A percentile compares a stretch with the other conserved stretches of the same genome.
Conservation (phyloP, 1,284 basidiomycete species). For the Taiwanofungus camphoratus region DNA sequence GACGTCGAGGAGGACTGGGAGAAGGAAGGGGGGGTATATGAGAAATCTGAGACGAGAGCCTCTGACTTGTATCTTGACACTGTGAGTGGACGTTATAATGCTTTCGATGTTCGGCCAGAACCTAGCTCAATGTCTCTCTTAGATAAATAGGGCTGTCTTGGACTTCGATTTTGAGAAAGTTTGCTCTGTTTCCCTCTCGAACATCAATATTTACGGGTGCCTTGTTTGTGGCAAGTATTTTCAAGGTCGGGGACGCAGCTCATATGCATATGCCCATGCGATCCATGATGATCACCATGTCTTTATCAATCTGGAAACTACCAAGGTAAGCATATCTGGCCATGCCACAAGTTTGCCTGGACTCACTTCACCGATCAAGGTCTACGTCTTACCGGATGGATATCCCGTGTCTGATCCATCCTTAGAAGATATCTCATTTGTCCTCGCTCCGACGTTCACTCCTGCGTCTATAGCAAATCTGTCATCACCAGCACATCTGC, state of each 20-base stretch:
- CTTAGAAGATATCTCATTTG: constrained; percentile 89
- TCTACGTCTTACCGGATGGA: constrained; percentile 97
- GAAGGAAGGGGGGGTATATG: constrained; percentile 6
- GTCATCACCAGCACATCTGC: constrained; percentile 56
- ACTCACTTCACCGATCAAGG: constrained; percentile 39
- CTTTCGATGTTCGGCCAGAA: constrained; percentile 1
- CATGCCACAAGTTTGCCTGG: background rate
- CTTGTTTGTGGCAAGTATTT: constrained; percentile 99
- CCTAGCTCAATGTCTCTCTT: constrained; percentile 1
- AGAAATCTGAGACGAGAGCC: constrained; percentile 41
- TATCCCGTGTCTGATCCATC: constrained; percentile 95
- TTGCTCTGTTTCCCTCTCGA: constrained; percentile 92
- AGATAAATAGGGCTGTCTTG: constrained; percentile 82
- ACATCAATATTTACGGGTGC: constrained; percentile 98
- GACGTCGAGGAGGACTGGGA: constrained; percentile 5
- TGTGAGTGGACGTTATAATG: constrained; percentile 50
- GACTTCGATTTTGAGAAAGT: constrained; percentile 99
- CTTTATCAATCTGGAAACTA: constrained; percentile 92
- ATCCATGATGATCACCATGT: constrained; percentile 98
- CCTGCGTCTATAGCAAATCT: constrained; percentile 44
- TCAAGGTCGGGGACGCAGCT: constrained; percentile 90
- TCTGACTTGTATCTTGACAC: constrained; percentile 97
- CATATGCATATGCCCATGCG: constrained; percentile 94
- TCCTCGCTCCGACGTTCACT: constrained; percentile 83
- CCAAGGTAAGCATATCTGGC: constrained; percentile 59